These are phyloP conservation scores for Trichoderma asperelloides DNA, from an alignment of 495 filamentous ascomycete species.

Conservation along the genomic window DNA sequence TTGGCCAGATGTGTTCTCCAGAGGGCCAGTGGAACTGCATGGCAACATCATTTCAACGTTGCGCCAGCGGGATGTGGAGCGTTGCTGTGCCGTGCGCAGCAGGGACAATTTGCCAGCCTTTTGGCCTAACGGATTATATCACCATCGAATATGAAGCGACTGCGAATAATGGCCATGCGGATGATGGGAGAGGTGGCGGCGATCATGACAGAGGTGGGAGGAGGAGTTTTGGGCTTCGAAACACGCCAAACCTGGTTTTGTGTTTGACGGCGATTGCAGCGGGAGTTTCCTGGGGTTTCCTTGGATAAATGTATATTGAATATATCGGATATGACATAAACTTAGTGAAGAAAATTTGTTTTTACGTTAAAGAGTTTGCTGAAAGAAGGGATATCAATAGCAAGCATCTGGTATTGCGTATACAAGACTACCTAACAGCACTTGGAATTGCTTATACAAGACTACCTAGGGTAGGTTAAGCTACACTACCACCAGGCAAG, in stretches of 20 bases:
- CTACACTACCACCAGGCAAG: too few relatives aligned
- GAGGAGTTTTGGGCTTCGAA: background rate
- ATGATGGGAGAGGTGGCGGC: background rate
- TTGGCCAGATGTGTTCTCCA: conserved; percentile 6
- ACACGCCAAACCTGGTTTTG: background rate
- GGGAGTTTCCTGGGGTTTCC: background rate
- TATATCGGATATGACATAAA: too few relatives aligned
- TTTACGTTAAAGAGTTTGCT: too few relatives aligned
- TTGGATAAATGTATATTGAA: background rate
- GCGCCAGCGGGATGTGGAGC: conserved; percentile 27
- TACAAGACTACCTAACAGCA: too few relatives aligned
- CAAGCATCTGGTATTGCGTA: too few relatives aligned
- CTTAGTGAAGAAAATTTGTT: too few relatives aligned
- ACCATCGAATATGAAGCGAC: conserved; percentile 13
- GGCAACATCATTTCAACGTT: conserved; percentile 28
- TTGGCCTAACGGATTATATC: conserved; percentile 25
- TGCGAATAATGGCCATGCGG: background rate
- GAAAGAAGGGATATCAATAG: background rate
- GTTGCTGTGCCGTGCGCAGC: conserved; percentile 22
- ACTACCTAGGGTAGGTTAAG: too few relatives aligned
- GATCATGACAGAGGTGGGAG: background rate
- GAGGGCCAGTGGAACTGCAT: conserved; percentile 36
- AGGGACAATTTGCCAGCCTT: conserved; percentile 24
- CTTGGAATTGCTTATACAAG: too few relatives aligned
- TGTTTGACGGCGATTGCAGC: background rate